Evolutionary conservation across 768 basidiomycete species (phyloP), one percentile per base, ranked within the genome.

Genomic region (Mycena alexandri): DNA sequence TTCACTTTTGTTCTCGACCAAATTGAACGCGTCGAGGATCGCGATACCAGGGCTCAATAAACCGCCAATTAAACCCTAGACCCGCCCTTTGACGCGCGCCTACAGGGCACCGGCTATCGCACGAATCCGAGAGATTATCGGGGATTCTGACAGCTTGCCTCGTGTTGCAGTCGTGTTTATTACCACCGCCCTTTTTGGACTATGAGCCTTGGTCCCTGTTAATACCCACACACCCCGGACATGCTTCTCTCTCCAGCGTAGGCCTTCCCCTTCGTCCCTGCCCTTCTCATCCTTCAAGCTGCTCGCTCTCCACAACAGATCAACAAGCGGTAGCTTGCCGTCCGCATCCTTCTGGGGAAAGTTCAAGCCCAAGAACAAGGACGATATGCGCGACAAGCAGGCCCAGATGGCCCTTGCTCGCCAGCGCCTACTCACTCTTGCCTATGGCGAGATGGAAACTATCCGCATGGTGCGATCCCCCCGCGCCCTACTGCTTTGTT

Each of bases 221-320:
- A 69, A 67, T 65, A 71, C 69, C 72, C 63, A 55, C 73, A 70
- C 67, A 67, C 70, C 55, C 72, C 61, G 74, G 77, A 69, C 78
- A 93, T 94, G 93, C 88, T 94, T 74, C 88, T 89, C 79, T 93
- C 92, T 71, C 93, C 93, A 78, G 89, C 92, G 93, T 94, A 82
- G 76, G 85, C 79, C 72, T 63, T 73, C 75, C 73, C 71, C 69
- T 73, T 65, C 38, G 63, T 72, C 67, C 68, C 65, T 57, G 50
- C 74, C 68, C 66, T 54, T 72, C 74, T 77, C 75, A 76, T 78
- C 73, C 73, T 68, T 74, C 73, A 71, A 48, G 70, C 77, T 80
- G 68, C 75, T 78, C 71, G 74, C 81, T 70, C 74, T 80, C 71
- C 73, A 78, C 70, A 72, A 75, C 78, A 94, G 93, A 79, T 86